Conservation (phyloP, 345 rosid species). For the Populus nigra region DNA sequence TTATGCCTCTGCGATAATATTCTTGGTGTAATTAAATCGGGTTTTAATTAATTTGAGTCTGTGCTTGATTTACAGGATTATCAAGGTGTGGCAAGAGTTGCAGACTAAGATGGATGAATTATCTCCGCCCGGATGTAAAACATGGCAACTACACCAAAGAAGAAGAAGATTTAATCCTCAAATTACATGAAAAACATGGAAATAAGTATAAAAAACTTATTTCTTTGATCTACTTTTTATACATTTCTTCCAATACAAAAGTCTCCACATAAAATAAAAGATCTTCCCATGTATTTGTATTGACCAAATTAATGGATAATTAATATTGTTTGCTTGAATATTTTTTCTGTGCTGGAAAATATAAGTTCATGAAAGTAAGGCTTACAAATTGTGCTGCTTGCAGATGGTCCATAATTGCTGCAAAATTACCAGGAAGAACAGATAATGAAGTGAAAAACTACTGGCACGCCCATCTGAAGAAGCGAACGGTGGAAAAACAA, state of each 20-base stretch:
- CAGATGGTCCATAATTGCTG: constrained; percentile 44
- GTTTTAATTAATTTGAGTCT: not conserved
- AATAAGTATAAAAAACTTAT: constrained; percentile 12
- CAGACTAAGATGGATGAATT: constrained; percentile 42
- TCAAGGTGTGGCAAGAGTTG: constrained; percentile 42
- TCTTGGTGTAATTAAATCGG: not conserved
- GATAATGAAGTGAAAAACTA: constrained; percentile 43
- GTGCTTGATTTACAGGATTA: constrained; percentile 22
- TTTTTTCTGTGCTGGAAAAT: too few species aligned
- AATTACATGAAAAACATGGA: constrained; percentile 21
- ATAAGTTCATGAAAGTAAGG: too few species aligned
- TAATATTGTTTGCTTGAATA: too few species aligned
- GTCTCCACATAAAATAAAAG: too few species aligned
- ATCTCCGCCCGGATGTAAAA: constrained; percentile 30
- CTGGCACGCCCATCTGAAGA: constrained; percentile 38
- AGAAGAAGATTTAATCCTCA: constrained; percentile 33
- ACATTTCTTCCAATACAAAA: not conserved
- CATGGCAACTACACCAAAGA: constrained; percentile 30
- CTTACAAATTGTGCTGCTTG: too few species aligned
- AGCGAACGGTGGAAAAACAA: not conserved
- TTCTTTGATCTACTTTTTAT: too few species aligned
- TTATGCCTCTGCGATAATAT: too few species aligned
- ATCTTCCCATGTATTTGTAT: too few species aligned
- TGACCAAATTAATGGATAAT: too few species aligned
- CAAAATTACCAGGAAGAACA: constrained; percentile 34